Conservation (phyloP, 78 protist species). For the Speleostelium caveatum region DNA sequence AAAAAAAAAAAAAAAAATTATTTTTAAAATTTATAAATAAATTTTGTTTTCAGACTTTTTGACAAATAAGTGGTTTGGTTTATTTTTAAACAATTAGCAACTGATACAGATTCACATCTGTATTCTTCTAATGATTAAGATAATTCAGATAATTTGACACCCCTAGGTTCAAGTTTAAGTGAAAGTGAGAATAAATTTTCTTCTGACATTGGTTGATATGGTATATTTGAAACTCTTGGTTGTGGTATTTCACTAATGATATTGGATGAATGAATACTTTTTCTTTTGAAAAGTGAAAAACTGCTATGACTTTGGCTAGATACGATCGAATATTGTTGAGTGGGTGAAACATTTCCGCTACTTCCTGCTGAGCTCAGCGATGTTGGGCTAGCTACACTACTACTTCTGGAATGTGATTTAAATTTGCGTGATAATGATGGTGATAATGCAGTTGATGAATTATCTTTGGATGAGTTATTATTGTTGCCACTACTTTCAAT, state of each 20-base stretch:
- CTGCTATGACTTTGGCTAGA: not conserved
- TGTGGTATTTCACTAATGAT: constrained; percentile 10
- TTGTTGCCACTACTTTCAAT: not conserved
- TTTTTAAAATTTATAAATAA: too few relatives aligned
- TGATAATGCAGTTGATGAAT: not conserved
- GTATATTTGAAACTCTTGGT: not conserved
- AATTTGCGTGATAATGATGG: not conserved
- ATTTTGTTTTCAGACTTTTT: too few relatives aligned
- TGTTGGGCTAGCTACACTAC: not conserved
- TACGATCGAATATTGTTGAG: not conserved
- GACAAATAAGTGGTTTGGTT: too few relatives aligned
- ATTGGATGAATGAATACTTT: not conserved
- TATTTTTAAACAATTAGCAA: too few relatives aligned
- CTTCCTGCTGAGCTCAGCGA: not conserved
- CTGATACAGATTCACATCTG: too few relatives aligned
- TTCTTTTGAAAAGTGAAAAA: constrained; percentile 22
- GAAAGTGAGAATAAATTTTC: constrained; percentile 46
- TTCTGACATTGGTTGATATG: constrained; percentile 53
- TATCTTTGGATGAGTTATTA: not conserved
- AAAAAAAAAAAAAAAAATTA: too few relatives aligned
- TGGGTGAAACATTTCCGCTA: not conserved
- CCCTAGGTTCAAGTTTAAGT: constrained; percentile 55
- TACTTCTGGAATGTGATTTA: constrained; percentile 1
- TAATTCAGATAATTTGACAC: constrained; percentile 43
- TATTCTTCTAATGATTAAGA: constrained; percentile 10